phyloP scores from a whole-genome alignment of 2,329 filamentous ascomycete genomes.

The Polychaeton citri region DNA sequence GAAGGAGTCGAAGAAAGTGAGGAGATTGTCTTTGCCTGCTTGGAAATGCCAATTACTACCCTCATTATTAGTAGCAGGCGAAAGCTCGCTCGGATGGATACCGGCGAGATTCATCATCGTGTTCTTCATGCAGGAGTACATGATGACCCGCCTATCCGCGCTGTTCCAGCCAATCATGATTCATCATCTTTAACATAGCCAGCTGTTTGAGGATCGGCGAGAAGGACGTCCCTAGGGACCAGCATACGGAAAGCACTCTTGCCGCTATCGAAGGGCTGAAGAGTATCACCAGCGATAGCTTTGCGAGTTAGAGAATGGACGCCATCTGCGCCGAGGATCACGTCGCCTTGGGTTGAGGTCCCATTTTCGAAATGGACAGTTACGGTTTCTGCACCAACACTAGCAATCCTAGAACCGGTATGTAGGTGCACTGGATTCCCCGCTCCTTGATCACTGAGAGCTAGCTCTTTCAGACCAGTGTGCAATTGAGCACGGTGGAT shows the following conservation, averaged over 20 bases:
- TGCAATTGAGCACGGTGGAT: slow-evolving; percentile 20
- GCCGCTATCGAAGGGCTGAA: slow-evolving; percentile 25
- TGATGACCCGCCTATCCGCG: slow-evolving; percentile 31
- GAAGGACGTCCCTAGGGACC: slow-evolving; percentile 28
- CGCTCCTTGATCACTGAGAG: slow-evolving; percentile 9
- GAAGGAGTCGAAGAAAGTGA: slow-evolving; percentile 27
- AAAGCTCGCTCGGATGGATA: slow-evolving; percentile 26
- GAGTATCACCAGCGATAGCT: slow-evolving; percentile 10
- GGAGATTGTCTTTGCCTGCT: slow-evolving; percentile 24
- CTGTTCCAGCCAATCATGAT: slow-evolving; percentile 32
- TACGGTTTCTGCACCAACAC: slow-evolving; percentile 11
- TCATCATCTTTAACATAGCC: slow-evolving; percentile 26
- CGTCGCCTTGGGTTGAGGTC: slow-evolving; percentile 13
- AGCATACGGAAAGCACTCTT: slow-evolving; percentile 47
- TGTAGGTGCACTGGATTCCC: slow-evolving; percentile 14
- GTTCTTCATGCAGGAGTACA: slow-evolving; percentile 36
- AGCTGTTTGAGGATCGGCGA: slow-evolving; percentile 14
- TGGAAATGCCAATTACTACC: slow-evolving; percentile 23
- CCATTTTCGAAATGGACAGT: slow-evolving; percentile 15
- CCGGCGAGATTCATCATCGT: slow-evolving; percentile 33
- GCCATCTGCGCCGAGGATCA: slow-evolving; percentile 21
- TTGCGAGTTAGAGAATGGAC: slow-evolving; percentile 14
- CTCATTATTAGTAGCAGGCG: slow-evolving; percentile 3
- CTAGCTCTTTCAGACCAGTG: slow-evolving; percentile 13
- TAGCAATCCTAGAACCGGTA: no score